A percentile compares a stretch with the other conserved stretches of the same genome.
phyloP scores from a whole-genome alignment of 176 grass and related monocot species.

The Ananas comosus region DNA sequence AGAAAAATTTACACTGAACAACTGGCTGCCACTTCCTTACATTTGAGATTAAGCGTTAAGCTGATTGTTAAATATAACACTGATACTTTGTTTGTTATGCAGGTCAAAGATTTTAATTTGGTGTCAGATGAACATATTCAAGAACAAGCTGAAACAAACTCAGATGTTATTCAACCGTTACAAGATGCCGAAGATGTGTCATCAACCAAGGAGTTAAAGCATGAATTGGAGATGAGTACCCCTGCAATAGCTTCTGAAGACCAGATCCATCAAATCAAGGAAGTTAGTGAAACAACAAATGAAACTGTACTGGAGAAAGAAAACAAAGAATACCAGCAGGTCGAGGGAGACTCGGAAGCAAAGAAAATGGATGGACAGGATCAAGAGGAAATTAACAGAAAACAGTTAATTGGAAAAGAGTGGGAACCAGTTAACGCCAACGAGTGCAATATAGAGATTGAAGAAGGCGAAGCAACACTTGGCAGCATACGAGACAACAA shows the following conservation, averaged over 20 bases:
- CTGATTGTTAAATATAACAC: no score
- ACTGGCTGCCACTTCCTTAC: neutral
- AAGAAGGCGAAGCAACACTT: neutral
- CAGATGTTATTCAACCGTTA: neutral
- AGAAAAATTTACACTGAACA: neutral
- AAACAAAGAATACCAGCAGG: neutral
- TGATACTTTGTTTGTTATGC: neutral
- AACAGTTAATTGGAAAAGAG: neutral
- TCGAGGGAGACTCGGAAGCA: neutral
- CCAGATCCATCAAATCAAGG: slow-evolving; percentile 11
- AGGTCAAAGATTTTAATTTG: slow-evolving; percentile 6
- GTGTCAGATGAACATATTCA: neutral
- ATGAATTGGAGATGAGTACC: neutral
- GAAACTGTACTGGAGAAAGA: neutral
- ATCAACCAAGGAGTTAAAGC: neutral
- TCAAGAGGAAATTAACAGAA: neutral
- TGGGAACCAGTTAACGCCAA: neutral
- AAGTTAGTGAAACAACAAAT: slow-evolving; percentile 4
- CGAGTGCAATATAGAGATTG: neutral
- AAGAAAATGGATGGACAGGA: neutral
- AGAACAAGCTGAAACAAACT: neutral
- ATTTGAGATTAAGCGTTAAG: neutral
- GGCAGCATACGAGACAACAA: neutral
- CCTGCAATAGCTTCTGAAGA: slow-evolving; percentile 5
- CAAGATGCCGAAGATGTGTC: neutral